These are phyloP conservation scores for Astrothelium subdiscretum DNA, from an alignment of 495 filamentous ascomycete genomes.

Conservation along the genomic window DNA sequence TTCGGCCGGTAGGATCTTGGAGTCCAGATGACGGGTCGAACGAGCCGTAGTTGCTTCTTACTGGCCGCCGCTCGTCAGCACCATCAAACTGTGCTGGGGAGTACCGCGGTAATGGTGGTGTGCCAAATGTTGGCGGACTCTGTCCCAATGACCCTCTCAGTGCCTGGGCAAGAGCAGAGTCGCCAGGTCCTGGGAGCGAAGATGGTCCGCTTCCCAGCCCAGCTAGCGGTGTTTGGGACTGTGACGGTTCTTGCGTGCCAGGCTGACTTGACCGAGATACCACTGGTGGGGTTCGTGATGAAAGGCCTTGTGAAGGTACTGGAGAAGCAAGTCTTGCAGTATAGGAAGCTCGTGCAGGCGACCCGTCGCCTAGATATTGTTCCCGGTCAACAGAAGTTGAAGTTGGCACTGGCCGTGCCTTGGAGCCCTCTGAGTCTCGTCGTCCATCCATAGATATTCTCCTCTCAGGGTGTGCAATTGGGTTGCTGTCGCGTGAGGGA, in stretches of 20 bases:
- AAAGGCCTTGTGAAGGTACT: slow-evolving; percentile 14
- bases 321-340: slow-evolving; percentile 24
- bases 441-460: background rate
- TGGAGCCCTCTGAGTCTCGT: background rate
- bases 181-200: slow-evolving; percentile 26
- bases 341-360: slow-evolving; percentile 16
- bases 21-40: background rate
- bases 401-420: background rate
- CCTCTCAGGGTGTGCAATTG: background rate
- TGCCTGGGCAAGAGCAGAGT: slow-evolving; percentile 30
- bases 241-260: slow-evolving; percentile 15
- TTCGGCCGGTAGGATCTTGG: background rate
- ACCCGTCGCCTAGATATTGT: background rate
- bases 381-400: background rate
- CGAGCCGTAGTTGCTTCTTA: background rate
- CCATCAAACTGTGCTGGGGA: background rate
- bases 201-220: slow-evolving; percentile 14
- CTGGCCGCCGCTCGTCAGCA: background rate
- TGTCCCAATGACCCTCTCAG: slow-evolving; percentile 22
- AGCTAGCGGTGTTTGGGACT: slow-evolving; percentile 23
- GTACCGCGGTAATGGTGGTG: slow-evolving; percentile 4
- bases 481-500: background rate
- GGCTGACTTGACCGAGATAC: slow-evolving; percentile 21
- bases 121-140: slow-evolving; percentile 24
- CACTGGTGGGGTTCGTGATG: slow-evolving; percentile 13